Evolutionary conservation across 139 green algal species (phyloP), one percentile per base, ranked within the genome.

Genomic region (Zygnema circumcarinatum): DNA sequence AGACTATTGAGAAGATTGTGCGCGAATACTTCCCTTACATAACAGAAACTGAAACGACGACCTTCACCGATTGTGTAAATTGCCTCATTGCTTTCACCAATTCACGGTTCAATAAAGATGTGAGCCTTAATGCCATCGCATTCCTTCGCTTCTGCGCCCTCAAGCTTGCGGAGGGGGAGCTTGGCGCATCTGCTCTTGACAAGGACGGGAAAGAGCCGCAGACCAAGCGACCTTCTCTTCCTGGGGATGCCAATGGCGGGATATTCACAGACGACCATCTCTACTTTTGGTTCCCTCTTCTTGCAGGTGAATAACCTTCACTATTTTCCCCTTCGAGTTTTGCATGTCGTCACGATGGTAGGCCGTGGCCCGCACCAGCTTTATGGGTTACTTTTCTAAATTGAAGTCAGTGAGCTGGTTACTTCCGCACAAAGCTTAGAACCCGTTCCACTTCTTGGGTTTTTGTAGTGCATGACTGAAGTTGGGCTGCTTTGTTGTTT

Each of bases 41-140:
- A 91, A 98, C 97, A 2, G 97, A 99, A 91, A 98, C 97, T 3
- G 96, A 99, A 92, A 95, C 95, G 36, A 96, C 95, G 11, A 98
- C 96, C 11, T 99, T 99, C 94, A 98, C 96, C 0, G 97, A 99
- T 92, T 98, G 95, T 86, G 97, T 99, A 76, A 99, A 99, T 93
- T 99, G 97, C 94, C 94, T 99, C 36, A 98, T 98, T 75, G 97
- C 96, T 38, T 99, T 98, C 94, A 98, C 97, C 91, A 98, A 98
- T 95, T 98, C 96, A 87, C 95, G 94, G 2, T 96, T 98, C 93
- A 96, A 92, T 36, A 90, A 96, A 79, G 95, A 98, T 76, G 96
- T 99, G 33, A 83, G 38, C n/a, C 94, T 99, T 39, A 98, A 99
- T 79, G 94, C 95, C 33, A 98, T 99, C 38, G 96, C 97, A 21